Conservation (phyloP, 495 filamentous ascomycete genomes). For the Aspergillus funiculosus region DNA sequence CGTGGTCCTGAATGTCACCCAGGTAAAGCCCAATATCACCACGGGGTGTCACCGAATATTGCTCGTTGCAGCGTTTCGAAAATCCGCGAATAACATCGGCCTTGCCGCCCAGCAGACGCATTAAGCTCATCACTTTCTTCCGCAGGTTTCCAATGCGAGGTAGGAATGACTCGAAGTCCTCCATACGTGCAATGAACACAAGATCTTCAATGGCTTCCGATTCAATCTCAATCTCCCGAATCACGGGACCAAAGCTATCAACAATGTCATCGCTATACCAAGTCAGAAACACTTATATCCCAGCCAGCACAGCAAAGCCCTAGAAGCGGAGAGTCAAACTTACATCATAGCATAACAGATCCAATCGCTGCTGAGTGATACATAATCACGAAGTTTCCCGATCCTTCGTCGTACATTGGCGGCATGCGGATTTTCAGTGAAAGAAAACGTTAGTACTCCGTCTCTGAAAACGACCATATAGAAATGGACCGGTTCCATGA, state of each 20-base stretch:
- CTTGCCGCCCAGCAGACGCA: conserved; percentile 91
- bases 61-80: conserved; percentile 95
- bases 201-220: conserved; percentile 92
- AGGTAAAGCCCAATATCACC: conserved; percentile 95
- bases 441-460: conserved; percentile 90
- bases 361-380: conserved; percentile 91
- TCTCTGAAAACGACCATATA: conserved; percentile 97
- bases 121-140: conserved; percentile 89
- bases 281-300: conserved; percentile 8
- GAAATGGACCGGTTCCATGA: conserved; percentile 85
- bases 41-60: conserved; percentile 87
- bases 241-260: conserved; percentile 86
- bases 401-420: conserved; percentile 87
- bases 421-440: conserved; percentile 75
- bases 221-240: conserved; percentile 76
- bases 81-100: conserved; percentile 96
- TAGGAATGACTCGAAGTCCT: conserved; percentile 80
- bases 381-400: conserved; percentile 85
- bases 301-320: background rate
- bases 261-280: conserved; percentile 81
- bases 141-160: conserved; percentile 83
- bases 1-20: conserved; percentile 96
- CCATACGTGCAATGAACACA: conserved; percentile 82
- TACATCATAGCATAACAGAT: conserved; percentile 98
- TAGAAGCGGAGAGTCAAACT: conserved; percentile 27